Conservation (phyloP, 352 stramenopile genomes). For the Phytophthora rubi region DNA sequence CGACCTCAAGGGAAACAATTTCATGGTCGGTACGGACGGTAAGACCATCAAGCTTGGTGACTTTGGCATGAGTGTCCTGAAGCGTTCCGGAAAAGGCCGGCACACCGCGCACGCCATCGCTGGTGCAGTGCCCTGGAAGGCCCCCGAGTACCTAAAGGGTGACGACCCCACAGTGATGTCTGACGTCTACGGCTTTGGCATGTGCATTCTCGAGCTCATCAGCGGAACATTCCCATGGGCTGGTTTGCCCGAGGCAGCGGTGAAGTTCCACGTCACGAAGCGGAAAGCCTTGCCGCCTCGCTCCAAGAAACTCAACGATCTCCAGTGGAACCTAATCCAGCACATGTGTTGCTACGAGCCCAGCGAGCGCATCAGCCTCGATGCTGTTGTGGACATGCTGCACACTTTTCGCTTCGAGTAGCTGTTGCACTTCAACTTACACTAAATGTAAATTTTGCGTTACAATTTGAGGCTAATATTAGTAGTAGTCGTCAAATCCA, state of each 20-base stretch:
- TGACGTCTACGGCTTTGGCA: conserved; percentile 40
- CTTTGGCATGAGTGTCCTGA: conserved; percentile 41
- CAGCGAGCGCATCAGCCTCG: conserved; percentile 28
- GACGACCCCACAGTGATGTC: conserved; percentile 21
- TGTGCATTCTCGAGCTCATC: conserved; percentile 45
- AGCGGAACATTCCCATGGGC: conserved; percentile 36
- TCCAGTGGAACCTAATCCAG: conserved; percentile 41
- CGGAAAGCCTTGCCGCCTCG: conserved; percentile 23
- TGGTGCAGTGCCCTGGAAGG: conserved; percentile 39
- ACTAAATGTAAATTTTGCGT: neutral
- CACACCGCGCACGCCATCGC: conserved; percentile 6
- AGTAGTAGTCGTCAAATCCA: neutral
- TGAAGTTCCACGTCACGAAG: conserved; percentile 39
- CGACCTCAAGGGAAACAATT: conserved; percentile 47
- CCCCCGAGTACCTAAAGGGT: conserved; percentile 32
- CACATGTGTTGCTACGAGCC: conserved; percentile 37
- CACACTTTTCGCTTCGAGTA: conserved; percentile 24
- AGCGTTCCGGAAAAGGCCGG: conserved; percentile 21
- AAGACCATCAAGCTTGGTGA: conserved; percentile 43
- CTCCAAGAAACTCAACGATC: conserved; percentile 14
- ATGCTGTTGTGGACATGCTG: conserved; percentile 35
- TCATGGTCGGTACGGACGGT: conserved; percentile 37
- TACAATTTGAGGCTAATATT: neutral
- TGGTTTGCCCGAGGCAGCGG: conserved; percentile 26
- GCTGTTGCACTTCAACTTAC: neutral